Percentiles rank a stretch among this genome's conserved stretches.
phyloP scores from a whole-genome alignment of 2,329 filamentous ascomycete genomes.

The Xylaria sp. region DNA sequence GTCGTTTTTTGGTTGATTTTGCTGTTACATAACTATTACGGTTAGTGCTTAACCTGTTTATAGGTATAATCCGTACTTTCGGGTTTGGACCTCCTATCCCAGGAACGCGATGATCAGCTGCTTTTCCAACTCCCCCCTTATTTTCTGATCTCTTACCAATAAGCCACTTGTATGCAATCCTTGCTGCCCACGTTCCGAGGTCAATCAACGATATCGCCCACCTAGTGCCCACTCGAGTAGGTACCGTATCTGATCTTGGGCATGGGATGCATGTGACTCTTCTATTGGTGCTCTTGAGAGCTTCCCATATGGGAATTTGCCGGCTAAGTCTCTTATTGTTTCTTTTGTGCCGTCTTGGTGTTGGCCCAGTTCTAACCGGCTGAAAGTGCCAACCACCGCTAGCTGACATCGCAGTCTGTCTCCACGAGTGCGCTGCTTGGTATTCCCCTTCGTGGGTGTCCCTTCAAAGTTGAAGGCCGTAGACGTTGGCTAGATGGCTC shows the following conservation, averaged over 20 bases:
- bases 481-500: background rate
- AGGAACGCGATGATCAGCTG: background rate
- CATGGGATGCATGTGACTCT: slow-evolving; percentile 6
- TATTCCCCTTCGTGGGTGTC: background rate
- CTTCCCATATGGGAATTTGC: slow-evolving; percentile 3
- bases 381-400: background rate
- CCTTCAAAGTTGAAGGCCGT: background rate
- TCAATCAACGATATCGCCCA: background rate
- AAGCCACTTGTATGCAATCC: background rate
- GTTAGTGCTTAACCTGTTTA: background rate
- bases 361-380: background rate
- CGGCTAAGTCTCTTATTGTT: background rate
- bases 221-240: background rate
- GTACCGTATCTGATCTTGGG: background rate
- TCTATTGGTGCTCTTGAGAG: slow-evolving; percentile 9
- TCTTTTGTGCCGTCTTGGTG: background rate
- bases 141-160: background rate
- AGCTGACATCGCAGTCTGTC: background rate
- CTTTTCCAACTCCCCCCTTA: background rate
- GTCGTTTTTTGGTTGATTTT: background rate
- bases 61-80: background rate
- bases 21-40: background rate
- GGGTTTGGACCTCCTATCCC: background rate
- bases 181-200: background rate
- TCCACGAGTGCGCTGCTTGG: background rate